These are phyloP conservation scores for Xylaria digitata DNA, from an alignment of 2,329 filamentous ascomycete species.

Conservation along the genomic window DNA sequence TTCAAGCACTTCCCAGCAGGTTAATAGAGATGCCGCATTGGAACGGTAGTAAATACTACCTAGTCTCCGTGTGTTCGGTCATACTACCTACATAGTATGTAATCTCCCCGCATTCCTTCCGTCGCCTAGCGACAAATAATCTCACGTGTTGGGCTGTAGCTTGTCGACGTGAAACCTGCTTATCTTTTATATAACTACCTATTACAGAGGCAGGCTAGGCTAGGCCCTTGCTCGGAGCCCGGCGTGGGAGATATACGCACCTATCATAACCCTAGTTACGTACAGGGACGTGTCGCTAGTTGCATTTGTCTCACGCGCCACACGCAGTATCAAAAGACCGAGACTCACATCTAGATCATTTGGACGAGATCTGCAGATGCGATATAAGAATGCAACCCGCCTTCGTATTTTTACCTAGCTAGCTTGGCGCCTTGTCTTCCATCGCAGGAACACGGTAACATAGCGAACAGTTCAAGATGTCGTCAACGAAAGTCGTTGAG, in stretches of 20 bases:
- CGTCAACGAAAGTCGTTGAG: constrained; percentile 13
- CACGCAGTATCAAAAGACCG: constrained; percentile 17
- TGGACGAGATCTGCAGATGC: constrained; percentile 8
- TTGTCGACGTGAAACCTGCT: neutral
- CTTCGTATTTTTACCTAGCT: neutral
- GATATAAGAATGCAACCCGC: constrained; percentile 16
- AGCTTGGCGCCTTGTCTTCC: constrained; percentile 14
- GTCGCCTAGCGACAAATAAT: neutral
- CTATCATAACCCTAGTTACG: constrained; percentile 19
- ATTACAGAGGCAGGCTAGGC: neutral
- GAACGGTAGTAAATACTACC: constrained; percentile 2
- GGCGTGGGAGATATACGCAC: constrained; percentile 12
- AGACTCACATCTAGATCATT: constrained; percentile 1
- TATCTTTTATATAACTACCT: neutral
- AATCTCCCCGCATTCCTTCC: constrained; percentile 28
- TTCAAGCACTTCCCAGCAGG: neutral
- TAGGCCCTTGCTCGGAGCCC: neutral
- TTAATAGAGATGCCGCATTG: neutral
- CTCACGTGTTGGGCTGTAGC: neutral
- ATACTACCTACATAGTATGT: neutral
- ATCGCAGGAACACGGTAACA: constrained; percentile 17
- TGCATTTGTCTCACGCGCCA: constrained; percentile 25
- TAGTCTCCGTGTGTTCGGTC: neutral
- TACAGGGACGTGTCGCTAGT: neutral
- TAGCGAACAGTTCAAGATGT: constrained; percentile 26